Base-by-base conservation (phyloP, 2,329 filamentous ascomycete species). In the Chalara sp. region DNA sequence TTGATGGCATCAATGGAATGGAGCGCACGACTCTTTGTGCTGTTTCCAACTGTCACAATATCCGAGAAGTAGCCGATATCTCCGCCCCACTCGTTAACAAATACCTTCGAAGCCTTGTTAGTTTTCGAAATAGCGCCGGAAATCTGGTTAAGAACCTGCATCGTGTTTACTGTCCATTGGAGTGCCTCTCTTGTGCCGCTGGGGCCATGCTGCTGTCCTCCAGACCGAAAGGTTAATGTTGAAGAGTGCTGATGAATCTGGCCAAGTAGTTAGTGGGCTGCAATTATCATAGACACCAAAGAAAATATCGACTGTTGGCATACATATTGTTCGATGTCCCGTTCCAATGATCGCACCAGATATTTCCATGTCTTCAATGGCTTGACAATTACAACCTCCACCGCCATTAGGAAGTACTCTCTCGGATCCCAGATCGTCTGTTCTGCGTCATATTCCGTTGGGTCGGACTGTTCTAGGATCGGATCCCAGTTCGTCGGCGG, bases 361-460 rank as follows among this genome's bases (percentile, higher is more conserved):
- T 31, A 30, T 45, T 45, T 30, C 43, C 7, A 45, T 28, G 29
- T 30, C 29, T 45, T 45, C 13, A 6, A 6, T 7, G 32, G 8
- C 13, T 45, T 13, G 8, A 8, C 28, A 6, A 45, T 29, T 30
- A 13, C 21, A n/a, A 29, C 11, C 13, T 45, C 43, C 5, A 48
- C 11, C 11, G 48, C 39, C 30, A 5, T 51, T 11, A 53, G 12
- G 33, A 46, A 53, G 35, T 51, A 51, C 5, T 53, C 52, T 5
- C 52, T 41, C 13, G 52, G 45, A 6, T 28, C 31, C 44, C 45
- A 51, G 8, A 51, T 51, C 5, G 52, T n/a, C n/a, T n/a, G n/a
- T n/a, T n/a, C n/a, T n/a, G n/a, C n/a, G n/a, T n/a, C n/a, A n/a
- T n/a, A n/a, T n/a, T n/a, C n/a, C n/a, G n/a, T n/a, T n/a, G n/a